Base-by-base conservation (phyloP, 2,329 filamentous ascomycete genomes). In the Paraphaeosphaeria sporulosa region DNA sequence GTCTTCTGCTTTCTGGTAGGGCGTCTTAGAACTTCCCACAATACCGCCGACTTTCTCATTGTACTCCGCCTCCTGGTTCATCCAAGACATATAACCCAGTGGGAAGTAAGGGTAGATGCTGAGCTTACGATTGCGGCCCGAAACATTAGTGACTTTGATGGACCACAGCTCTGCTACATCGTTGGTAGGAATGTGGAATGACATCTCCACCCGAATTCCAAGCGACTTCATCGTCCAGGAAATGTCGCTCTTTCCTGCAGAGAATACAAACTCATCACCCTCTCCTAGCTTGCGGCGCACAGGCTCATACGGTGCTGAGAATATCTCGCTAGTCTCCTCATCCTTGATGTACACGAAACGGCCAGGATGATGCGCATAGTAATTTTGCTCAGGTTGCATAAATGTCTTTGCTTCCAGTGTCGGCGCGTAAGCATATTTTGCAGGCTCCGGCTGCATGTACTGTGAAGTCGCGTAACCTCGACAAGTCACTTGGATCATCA, bases 1-100 rank as follows among this genome's bases (percentile, higher is more conserved):
- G 58, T 87, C 84, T 61, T 80, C 78, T 0, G 84, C 81, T 66
- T 86, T 86, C 60, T 87, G 85, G 66, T 87, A 87, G 0, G 85
- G 85, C 1, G 84, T 86, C 61, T 85, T 81, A 67, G 82, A 81
- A 71, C 77, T 85, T 25, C 78, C 83, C 12, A 87, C 79, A 13
- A 87, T 77, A 25, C 82, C 85, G 23, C 77, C 76, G 21, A 86
- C 76, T 10, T 84, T 81, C 6, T 74, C 57, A 23, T 81, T 78
- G 77, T 83, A 86, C 63, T 84, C 82, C 38, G 82, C 84, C 34
- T 83, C 83, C 69, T 86, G 85, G 69, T 86, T 87, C 85, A 87
- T 87, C 85, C 85, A 87, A 15, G 85, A 86, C 83, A 86, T 86
- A 74, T 85, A 86, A n/a, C 85, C 85, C 55, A 86, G 80, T 38